These are phyloP conservation scores for Akanthomyces dipterigenus DNA, from an alignment of 2,329 filamentous ascomycete genomes.

Conservation along the genomic window DNA sequence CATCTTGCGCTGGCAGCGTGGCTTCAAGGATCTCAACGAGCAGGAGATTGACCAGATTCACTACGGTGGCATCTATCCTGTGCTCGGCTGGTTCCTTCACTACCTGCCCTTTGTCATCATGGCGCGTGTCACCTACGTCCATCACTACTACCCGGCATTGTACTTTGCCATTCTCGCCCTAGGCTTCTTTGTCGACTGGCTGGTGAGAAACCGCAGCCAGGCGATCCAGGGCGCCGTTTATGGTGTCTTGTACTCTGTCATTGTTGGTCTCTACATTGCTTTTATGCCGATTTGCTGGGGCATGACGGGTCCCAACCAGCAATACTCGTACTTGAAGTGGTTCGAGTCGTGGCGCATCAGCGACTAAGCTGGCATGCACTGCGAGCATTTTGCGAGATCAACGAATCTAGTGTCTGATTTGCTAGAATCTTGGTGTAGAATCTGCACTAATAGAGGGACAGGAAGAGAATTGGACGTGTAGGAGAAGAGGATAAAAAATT, in stretches of 20 bases:
- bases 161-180: constrained; percentile 92
- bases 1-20: constrained; percentile 89
- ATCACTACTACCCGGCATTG: constrained; percentile 97
- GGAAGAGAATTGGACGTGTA: background rate
- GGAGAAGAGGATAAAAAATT: background rate
- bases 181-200: constrained; percentile 85
- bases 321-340: constrained; percentile 94
- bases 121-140: constrained; percentile 97
- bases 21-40: constrained; percentile 74
- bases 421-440: background rate
- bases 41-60: constrained; percentile 88
- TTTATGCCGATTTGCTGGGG: constrained; percentile 96
- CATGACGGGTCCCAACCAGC: constrained; percentile 75
- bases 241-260: constrained; percentile 61
- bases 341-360: constrained; percentile 79
- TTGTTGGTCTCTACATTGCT: constrained; percentile 77
- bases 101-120: constrained; percentile 95
- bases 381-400: background rate
- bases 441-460: background rate
- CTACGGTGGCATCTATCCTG: constrained; percentile 84
- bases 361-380: constrained; percentile 36
- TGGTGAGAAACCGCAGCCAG: constrained; percentile 59
- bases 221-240: constrained; percentile 64
- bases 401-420: background rate
- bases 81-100: constrained; percentile 92